Base-by-base conservation (phyloP, 2,329 filamentous ascomycete species). In the Colletotrichum sp. region DNA sequence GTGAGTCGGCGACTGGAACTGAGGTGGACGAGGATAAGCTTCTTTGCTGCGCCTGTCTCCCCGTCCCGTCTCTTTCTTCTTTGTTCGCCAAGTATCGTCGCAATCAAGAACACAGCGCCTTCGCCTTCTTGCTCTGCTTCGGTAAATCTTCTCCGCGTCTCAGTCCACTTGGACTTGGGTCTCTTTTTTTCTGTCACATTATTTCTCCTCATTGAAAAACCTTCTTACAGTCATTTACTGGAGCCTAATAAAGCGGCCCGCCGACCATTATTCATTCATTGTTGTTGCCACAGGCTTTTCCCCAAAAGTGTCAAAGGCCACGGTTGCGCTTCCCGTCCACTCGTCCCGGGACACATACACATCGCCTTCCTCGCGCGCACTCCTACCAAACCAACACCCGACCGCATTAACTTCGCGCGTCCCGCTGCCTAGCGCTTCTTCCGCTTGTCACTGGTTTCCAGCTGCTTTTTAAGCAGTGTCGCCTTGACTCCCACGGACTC, bases 401-500 rank as follows among this genome's bases (percentile, higher is more conserved):
- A 30, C 44, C 59, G 30, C 64, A 30, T 34, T 39, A 39, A 30
- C 60, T 30, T 32, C 48, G 59, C 44, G 66, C 34, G 12, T 34
- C 22, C 30, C 25, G 55, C 32, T 73, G 71, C 28, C 64, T 60
- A 73, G 65, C 70, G 71, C 44, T 22, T 48, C 19, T 34, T 68
- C 30, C 36, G 7, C 44, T 36, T 74, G 59, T 73, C 70, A 73
- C 68, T 68, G 73, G 73, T 60, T 59, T 60, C 25, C 13, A 73
- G 65, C 44, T 65, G 44, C 34, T 44, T 44, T 72, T 73, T 16
- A 69, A 73, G 74, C 70, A 68, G 16, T 28, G 59, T 73, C 64
- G 74, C 71, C 74, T 76, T 76, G 74, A 76, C 74, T 69, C 64
- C 59, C 74, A 73, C 70, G 70, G 70, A 76, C 74, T 55, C 48